Conservation (phyloP, 2,329 filamentous ascomycete genomes). For the Alternaria angustiovoidea region DNA sequence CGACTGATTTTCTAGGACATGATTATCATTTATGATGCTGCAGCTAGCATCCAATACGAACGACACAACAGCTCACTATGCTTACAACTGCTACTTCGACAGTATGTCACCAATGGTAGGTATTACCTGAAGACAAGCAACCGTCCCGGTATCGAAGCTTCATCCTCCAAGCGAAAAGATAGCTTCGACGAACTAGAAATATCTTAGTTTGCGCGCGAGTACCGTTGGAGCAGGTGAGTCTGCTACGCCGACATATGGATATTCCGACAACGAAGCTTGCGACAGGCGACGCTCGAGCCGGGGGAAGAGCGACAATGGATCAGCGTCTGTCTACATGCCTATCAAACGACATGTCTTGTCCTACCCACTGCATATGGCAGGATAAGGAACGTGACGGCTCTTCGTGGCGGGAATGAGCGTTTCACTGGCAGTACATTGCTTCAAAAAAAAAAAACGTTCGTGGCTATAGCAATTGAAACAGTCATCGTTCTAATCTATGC, state of each 20-base stretch:
- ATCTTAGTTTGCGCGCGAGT: background rate
- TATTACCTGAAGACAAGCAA: constrained; percentile 4
- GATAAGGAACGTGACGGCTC: background rate
- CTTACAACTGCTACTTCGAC: constrained; percentile 6
- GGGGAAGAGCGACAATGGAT: background rate
- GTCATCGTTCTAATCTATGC: background rate
- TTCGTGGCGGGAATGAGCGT: constrained; percentile 1
- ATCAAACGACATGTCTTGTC: background rate
- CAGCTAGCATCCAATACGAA: constrained; percentile 32
- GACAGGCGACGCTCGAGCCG: constrained; percentile 3
- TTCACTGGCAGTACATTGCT: constrained; percentile 4
- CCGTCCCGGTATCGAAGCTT: constrained; percentile 1
- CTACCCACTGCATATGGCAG: constrained; percentile 2
- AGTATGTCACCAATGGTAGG: constrained; percentile 11
- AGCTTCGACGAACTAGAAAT: background rate
- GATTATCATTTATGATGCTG: constrained; percentile 36
- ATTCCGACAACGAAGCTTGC: background rate
- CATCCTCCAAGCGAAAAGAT: constrained; percentile 1
- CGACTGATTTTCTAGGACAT: constrained; percentile 40
- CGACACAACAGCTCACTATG: constrained; percentile 11
- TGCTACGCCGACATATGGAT: background rate
- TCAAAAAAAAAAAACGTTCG: background rate
- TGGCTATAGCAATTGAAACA: constrained; percentile 3
- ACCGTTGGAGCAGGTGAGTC: background rate
- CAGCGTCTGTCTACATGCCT: background rate